These are phyloP conservation scores for Sporothrix dimorphospora DNA, from an alignment of 2,329 filamentous ascomycete species.

Conservation along the genomic window DNA sequence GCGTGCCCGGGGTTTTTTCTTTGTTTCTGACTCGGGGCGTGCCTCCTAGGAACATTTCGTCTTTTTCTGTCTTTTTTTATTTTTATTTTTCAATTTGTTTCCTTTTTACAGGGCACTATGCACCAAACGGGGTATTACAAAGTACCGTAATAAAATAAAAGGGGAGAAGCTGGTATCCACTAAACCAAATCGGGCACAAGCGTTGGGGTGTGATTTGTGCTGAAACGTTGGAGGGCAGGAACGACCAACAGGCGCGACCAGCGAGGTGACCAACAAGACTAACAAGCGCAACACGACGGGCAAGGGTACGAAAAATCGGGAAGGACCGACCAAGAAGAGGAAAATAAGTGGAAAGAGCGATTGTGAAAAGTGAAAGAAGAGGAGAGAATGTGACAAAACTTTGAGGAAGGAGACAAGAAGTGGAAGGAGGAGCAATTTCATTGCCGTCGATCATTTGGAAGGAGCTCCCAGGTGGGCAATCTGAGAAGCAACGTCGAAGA, in stretches of 20 bases:
- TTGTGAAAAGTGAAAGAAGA: slow-evolving; percentile 9
- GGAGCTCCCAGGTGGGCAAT: background rate
- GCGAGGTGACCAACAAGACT: background rate
- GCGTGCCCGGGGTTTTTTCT: slow-evolving; percentile 7
- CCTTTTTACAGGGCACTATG: background rate
- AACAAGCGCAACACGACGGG: background rate
- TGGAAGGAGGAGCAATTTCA: slow-evolving; percentile 18
- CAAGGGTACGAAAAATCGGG: slow-evolving; percentile 13
- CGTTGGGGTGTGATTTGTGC: slow-evolving; percentile 29
- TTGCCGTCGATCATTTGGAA: slow-evolving; percentile 16
- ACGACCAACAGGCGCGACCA: slow-evolving; percentile 7
- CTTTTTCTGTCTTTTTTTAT: background rate
- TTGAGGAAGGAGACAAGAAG: background rate
- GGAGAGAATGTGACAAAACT: background rate
- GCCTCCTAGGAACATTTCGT: background rate
- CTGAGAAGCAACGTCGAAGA: slow-evolving; percentile 6
- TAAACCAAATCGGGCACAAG: slow-evolving; percentile 24
- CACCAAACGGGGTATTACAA: background rate
- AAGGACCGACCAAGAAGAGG: slow-evolving; percentile 2
- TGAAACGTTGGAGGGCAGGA: slow-evolving; percentile 30
- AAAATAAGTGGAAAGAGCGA: background rate
- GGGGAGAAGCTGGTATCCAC: slow-evolving; percentile 24
- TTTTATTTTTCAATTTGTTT: background rate
- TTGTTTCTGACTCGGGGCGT: background rate
- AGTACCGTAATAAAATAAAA: slow-evolving; percentile 30